Evolutionary conservation across 2,329 filamentous ascomycete species (phyloP).

Genomic region (Plenodomus lindquistii): DNA sequence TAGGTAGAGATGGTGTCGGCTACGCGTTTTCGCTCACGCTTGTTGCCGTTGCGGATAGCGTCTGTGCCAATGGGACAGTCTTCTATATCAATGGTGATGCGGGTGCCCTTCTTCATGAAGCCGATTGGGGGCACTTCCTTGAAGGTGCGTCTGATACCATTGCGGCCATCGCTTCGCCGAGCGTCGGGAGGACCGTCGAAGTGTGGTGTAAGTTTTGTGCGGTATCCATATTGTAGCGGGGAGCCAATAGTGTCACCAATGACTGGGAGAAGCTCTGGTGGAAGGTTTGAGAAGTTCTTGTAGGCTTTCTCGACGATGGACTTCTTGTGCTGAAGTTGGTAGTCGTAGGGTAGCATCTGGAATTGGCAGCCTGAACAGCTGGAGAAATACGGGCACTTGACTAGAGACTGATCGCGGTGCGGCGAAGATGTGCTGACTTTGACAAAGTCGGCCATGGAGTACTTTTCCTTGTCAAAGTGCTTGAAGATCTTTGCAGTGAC

Average conservation of each 20-base stretch:
- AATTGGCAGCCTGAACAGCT: slow-evolving; percentile 91
- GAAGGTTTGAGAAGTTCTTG: slow-evolving; percentile 83
- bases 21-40: slow-evolving; percentile 76
- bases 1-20: slow-evolving; percentile 71
- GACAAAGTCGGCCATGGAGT: slow-evolving; percentile 81
- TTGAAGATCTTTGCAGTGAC: slow-evolving; percentile 78
- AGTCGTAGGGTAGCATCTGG: slow-evolving; percentile 90
- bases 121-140: slow-evolving; percentile 76
- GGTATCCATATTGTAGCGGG: slow-evolving; percentile 88
- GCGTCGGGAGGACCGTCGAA: slow-evolving; percentile 75
- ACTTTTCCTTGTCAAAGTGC: slow-evolving; percentile 67
- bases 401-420: slow-evolving; percentile 73
- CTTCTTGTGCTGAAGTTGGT: slow-evolving; percentile 84
- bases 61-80: slow-evolving; percentile 95
- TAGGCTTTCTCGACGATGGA: slow-evolving; percentile 89
- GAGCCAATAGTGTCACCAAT: slow-evolving; percentile 86
- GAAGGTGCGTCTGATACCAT: slow-evolving; percentile 61
- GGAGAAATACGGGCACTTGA: slow-evolving; percentile 84
- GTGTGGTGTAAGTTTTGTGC: slow-evolving; percentile 95
- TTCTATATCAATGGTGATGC: slow-evolving; percentile 87
- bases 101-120: slow-evolving; percentile 84
- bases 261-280: slow-evolving; percentile 72
- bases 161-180: slow-evolving; percentile 50
- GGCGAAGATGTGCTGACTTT: slow-evolving; percentile 74
- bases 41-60: slow-evolving; percentile 78